Base-by-base conservation (phyloP, 2,329 filamentous ascomycete genomes). In the Thielaviopsis musarum region DNA sequence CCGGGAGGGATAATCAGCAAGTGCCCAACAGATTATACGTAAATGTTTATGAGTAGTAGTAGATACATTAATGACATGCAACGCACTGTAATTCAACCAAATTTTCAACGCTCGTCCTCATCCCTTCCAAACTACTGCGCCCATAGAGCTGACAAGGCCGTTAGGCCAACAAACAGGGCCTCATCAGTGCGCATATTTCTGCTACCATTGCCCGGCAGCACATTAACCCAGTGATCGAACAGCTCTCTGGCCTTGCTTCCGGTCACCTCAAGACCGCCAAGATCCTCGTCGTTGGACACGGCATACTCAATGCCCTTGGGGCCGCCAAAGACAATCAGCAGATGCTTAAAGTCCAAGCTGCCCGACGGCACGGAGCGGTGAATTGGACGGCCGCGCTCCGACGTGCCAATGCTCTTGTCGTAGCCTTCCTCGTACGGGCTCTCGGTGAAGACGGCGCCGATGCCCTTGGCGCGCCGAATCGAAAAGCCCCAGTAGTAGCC, bases 401-500 rank as follows among this genome's bases (percentile, higher is more conserved):
- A 91, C 0, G 88, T 94, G 17, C 88, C 89, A 64, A 95, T 82
- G 65, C 83, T 88, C 60, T 91, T 65, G 70, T 94, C 88, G 70
- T 95, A 95, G 13, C 89, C 89, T 53, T 80, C 82, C 59, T 87
- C 81, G 67, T 81, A 89, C 0, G 81, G 77, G 64, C 81, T 84
- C 68, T 91, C 87, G 3, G 87, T 90, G 66, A 91, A 90, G 7
- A 94, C 81, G 5, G 78, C 74, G 5, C 86, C 86, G 5, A 95
- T 76, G 2, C 80, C 84, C 4, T 70, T 66, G 41, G 83, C 83
- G 62, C 77, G 80, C 26, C 89, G 80, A 3, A 90, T 81, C 9
- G 74, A 77, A 69, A 86, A 95, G 53, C 89, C 89, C 88, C 89
- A 95, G 72, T 91, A 94, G 70, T 89, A 93, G 0, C 89, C 89